These are phyloP conservation scores for Arabis alpina DNA, from an alignment of 345 rosid species.

Conservation along the genomic window DNA sequence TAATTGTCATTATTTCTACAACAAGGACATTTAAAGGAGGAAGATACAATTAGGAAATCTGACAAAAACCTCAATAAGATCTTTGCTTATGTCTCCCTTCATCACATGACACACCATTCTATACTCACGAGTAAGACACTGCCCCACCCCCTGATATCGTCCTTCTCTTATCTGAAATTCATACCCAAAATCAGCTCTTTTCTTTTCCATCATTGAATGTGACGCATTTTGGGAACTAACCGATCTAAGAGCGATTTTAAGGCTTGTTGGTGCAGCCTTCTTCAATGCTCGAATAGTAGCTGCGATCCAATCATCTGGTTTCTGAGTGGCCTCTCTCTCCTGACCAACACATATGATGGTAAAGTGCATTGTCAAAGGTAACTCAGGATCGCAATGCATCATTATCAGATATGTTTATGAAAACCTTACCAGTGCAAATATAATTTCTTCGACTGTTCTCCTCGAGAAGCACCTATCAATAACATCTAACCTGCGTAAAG, in stretches of 20 bases:
- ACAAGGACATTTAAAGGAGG: neutral
- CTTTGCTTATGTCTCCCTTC: constrained; percentile 78
- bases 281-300: constrained; percentile 53
- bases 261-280: constrained; percentile 88
- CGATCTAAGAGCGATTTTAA: constrained; percentile 77
- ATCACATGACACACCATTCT: constrained; percentile 81
- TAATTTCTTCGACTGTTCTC: constrained; percentile 70
- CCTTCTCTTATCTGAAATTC: constrained; percentile 80
- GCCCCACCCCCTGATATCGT: constrained; percentile 75
- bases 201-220: neutral
- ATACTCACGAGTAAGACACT: constrained; percentile 75
- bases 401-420: neutral
- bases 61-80: constrained; percentile 65
- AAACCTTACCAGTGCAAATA: constrained; percentile 75
- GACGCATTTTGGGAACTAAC: constrained; percentile 42
- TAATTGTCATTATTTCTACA: neutral
- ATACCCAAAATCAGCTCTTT: constrained; percentile 23
- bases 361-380: neutral
- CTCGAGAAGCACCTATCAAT: constrained; percentile 69
- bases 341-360: constrained; percentile 28
- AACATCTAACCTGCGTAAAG: constrained; percentile 49
- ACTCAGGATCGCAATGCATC: neutral
- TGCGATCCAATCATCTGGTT: constrained; percentile 60
- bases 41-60: neutral
- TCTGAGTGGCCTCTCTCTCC: constrained; percentile 56